These are phyloP conservation scores for Linderniella brevidens DNA, from an alignment of 257 asterid genomes.

Conservation along the genomic window DNA sequence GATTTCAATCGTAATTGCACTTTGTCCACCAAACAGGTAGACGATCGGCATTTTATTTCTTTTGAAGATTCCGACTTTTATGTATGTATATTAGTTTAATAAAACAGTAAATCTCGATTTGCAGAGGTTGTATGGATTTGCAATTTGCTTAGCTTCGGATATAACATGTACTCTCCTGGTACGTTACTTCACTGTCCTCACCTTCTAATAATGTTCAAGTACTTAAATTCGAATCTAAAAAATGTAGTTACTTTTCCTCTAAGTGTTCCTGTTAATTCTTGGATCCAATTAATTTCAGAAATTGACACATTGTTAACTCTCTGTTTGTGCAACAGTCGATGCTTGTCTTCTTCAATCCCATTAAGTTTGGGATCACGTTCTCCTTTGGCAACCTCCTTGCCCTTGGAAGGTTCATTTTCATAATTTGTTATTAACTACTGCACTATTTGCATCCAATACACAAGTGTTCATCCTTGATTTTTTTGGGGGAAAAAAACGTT, in stretches of 20 bases:
- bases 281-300: neutral
- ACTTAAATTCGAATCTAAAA: too few species aligned
- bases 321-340: constrained; percentile 43
- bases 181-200: constrained; percentile 8
- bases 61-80: constrained; percentile 1
- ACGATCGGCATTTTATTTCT: neutral
- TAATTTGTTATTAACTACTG: neutral
- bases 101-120: constrained; percentile 6
- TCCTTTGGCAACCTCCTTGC: constrained; percentile 97
- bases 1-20: constrained; percentile 87
- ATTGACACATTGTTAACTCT: constrained; percentile 9
- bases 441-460: constrained; percentile 1
- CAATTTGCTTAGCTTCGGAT: constrained; percentile 79
- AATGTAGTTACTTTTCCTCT: too few species aligned
- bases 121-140: constrained; percentile 89
- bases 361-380: constrained; percentile 92
- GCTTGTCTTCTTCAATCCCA: constrained; percentile 93
- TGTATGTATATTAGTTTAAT: constrained; percentile 2
- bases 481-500: constrained; percentile 17
- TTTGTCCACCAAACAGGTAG: constrained; percentile 80
- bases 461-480: neutral
- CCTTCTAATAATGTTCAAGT: neutral
- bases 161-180: constrained; percentile 87
- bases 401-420: constrained; percentile 68
- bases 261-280: too few species aligned